Evolutionary conservation across 169 alveolate genomes (phyloP), one percentile per base, ranked within the genome.

Genomic region (Plasmodium inui): DNA sequence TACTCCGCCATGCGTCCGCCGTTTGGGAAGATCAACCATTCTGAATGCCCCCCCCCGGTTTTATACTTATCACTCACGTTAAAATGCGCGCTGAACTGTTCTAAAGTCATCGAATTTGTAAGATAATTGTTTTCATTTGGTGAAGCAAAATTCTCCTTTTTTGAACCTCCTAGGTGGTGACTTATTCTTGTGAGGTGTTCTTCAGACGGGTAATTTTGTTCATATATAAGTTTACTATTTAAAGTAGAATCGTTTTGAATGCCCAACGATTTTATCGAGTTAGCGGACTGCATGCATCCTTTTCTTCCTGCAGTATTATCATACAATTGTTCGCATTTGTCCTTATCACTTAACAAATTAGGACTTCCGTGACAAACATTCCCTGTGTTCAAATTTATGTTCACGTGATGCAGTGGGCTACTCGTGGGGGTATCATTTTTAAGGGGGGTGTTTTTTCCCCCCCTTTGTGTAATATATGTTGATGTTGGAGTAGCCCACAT

Each of bases 271-370:
- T 74, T 86, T 44, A 74, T 86, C 3, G 55, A 74, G 14, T 55
- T 22, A 53, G 22, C 41, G 26, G 86, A 50, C 17, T 19, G 39
- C 8, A 50, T 34, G 19, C 39, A 32, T 1, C 9, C 67, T 53
- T 32, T 74, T 19, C n/a, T 17, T 37, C 37, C 61, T n/a, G 22
- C 50, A 74, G 17, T 32, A 22, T 76, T 39, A 86, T 76, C 71
- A 76, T 76, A 30, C 50, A 55, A 1, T 26, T 86, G 67, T 73
- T 74, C 32, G 12, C n/a, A 30, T 4, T 30, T 74, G 1, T 3
- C 32, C 34, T 55, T 86, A 53, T 53, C 61, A 3, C 30, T 53
- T 86, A 86, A 8, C 61, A 78, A 74, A n/a, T 86, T 86, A 22
- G 76, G 81, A 46, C 8, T 74, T 19, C 14, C 28, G 46, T 50